phyloP scores from a whole-genome alignment of 768 basidiomycete genomes.

The Candolleomyces eurysporus region DNA sequence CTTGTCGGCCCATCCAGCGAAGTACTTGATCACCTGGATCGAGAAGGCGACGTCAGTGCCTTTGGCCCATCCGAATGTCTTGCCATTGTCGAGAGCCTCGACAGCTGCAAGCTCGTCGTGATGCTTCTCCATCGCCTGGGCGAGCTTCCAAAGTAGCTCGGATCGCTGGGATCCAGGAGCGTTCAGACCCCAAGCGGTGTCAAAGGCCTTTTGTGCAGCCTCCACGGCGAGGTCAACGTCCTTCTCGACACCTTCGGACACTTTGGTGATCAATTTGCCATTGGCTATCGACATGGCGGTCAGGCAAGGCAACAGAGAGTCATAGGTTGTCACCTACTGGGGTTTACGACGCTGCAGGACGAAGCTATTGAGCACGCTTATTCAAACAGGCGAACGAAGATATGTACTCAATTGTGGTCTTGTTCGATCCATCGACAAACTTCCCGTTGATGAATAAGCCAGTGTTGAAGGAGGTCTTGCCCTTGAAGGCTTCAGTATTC shows the following conservation, averaged over 20 bases:
- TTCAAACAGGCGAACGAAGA: neutral
- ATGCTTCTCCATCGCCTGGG: slow-evolving; percentile 54
- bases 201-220: slow-evolving; percentile 33
- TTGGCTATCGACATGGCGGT: slow-evolving; percentile 40
- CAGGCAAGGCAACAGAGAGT: neutral
- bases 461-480: slow-evolving; percentile 55
- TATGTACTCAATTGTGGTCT: slow-evolving; percentile 62
- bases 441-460: slow-evolving; percentile 76
- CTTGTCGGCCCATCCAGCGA: slow-evolving; percentile 88
- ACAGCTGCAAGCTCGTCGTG: slow-evolving; percentile 60
- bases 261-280: slow-evolving; percentile 55
- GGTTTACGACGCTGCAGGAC: slow-evolving; percentile 51
- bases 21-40: slow-evolving; percentile 62
- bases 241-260: slow-evolving; percentile 58
- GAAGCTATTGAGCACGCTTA: slow-evolving; percentile 11
- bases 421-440: slow-evolving; percentile 54
- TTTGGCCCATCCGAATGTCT: slow-evolving; percentile 50
- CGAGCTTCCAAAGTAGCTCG: slow-evolving; percentile 51
- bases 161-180: slow-evolving; percentile 12
- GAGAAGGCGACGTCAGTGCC: slow-evolving; percentile 45
- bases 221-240: slow-evolving; percentile 77
- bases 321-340: slow-evolving; percentile 28
- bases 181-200: slow-evolving; percentile 48
- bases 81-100: slow-evolving; percentile 68
- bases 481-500: slow-evolving; percentile 52